Conservation (phyloP, 1,284 basidiomycete species). For the Prillingera fragicola region DNA sequence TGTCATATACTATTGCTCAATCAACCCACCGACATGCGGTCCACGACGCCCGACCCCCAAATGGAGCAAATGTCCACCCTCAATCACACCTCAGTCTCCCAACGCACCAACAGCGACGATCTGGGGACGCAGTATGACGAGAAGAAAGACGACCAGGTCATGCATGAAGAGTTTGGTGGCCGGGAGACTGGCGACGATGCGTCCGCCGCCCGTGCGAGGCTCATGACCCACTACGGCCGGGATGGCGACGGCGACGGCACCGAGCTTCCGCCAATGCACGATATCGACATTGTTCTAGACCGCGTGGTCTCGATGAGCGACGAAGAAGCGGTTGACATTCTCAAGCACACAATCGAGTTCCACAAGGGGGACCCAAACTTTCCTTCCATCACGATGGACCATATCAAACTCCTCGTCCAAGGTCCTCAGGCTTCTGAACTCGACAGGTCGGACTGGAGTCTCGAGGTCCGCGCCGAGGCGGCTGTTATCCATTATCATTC, state of each 20-base stretch:
- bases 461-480: not conserved
- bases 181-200: too few species aligned
- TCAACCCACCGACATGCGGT: too few species aligned
- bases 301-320: not conserved
- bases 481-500: slow-evolving; percentile 3
- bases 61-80: too few species aligned
- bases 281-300: not conserved
- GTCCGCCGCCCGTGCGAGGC: too few species aligned
- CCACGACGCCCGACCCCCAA: too few species aligned
- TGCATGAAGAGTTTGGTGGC: too few species aligned
- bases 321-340: not conserved
- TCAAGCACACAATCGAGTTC: slow-evolving; percentile 1
- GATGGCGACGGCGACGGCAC: not conserved
- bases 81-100: too few species aligned
- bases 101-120: too few species aligned
- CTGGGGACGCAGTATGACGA: too few species aligned
- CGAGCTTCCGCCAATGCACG: not conserved
- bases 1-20: too few species aligned
- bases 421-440: slow-evolving; percentile 5
- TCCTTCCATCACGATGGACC: not conserved
- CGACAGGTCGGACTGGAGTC: slow-evolving; percentile 8
- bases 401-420: slow-evolving; percentile 1
- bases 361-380: slow-evolving; percentile 2
- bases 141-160: too few species aligned
- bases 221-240: too few species aligned